Percentiles rank a stretch among this genome's conserved stretches.
Evolutionary conservation across 2,329 filamentous ascomycete genomes (phyloP).

Genomic region (Colletotrichum zoysiae): DNA sequence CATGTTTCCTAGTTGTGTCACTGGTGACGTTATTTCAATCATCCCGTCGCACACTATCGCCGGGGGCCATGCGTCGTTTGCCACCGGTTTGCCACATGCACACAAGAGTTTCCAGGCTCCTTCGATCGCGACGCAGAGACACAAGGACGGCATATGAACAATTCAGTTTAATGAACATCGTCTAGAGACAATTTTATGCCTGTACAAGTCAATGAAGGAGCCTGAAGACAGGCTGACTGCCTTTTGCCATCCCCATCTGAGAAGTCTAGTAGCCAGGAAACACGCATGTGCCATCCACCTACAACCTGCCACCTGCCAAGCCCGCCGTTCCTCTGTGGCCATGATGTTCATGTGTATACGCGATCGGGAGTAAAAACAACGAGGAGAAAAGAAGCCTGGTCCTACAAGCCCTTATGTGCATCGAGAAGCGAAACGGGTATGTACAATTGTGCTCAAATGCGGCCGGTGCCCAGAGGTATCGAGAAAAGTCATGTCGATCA

Average conservation of each 20-base stretch:
- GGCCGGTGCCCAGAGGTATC: conserved; percentile 39
- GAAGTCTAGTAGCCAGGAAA: conserved; percentile 27
- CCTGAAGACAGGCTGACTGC: conserved; percentile 4
- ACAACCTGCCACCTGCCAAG: conserved; percentile 17
- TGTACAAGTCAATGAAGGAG: conserved; percentile 6
- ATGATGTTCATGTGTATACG: conserved; percentile 17
- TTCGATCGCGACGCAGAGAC: neutral
- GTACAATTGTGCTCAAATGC: conserved; percentile 35
- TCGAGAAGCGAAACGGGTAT: conserved; percentile 37
- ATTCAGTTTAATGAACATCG: conserved; percentile 35
- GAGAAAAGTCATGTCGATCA: conserved; percentile 31
- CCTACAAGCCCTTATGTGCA: conserved; percentile 24
- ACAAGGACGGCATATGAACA: neutral
- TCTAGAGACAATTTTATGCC: conserved; percentile 38
- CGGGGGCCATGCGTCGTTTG: neutral
- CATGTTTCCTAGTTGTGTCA: neutral
- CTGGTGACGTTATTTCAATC: neutral
- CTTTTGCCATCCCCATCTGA: conserved; percentile 11
- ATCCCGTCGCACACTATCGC: neutral
- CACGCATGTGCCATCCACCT: conserved; percentile 15
- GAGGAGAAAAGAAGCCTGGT: conserved; percentile 17
- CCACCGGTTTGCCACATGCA: neutral
- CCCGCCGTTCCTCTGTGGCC: conserved; percentile 18
- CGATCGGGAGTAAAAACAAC: conserved; percentile 14
- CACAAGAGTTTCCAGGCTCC: too few relatives aligned